A percentile compares a stretch with the other conserved stretches of the same genome.
Conservation (phyloP, 2,329 filamentous ascomycete genomes). For the Fusarium sp. region DNA sequence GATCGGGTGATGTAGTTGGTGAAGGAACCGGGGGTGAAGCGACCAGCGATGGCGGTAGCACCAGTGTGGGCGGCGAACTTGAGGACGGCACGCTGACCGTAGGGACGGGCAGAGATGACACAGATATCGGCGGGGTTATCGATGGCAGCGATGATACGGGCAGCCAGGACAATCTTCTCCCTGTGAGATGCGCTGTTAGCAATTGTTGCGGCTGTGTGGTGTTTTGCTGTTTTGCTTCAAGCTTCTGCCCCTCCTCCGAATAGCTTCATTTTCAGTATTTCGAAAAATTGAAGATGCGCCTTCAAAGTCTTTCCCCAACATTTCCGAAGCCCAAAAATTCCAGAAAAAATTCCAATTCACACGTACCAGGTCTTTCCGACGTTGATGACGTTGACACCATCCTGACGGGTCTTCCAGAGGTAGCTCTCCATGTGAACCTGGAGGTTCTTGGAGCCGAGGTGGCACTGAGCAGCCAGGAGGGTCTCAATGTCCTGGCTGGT, state of each 20-base stretch:
- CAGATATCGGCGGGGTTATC: slow-evolving; percentile 99
- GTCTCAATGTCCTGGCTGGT: slow-evolving; percentile 99
- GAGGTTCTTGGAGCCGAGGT: slow-evolving; percentile 98
- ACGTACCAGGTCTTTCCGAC: slow-evolving; percentile 99
- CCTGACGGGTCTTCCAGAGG: slow-evolving; percentile 99
- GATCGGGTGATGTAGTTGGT: slow-evolving; percentile 99
- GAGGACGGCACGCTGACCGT: slow-evolving; percentile 98
- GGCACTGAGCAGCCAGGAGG: slow-evolving; percentile 95
- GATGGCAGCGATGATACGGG: slow-evolving; percentile 97
- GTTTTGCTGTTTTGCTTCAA: slow-evolving; percentile 34
- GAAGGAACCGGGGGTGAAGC: slow-evolving; percentile 99
- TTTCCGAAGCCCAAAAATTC: neutral
- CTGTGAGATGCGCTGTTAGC: slow-evolving; percentile 58
- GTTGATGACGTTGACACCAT: slow-evolving; percentile 99
- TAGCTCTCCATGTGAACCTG: slow-evolving; percentile 99
- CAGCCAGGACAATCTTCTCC: slow-evolving; percentile 99
- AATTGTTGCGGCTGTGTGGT: slow-evolving; percentile 2
- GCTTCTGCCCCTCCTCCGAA: slow-evolving; percentile 34
- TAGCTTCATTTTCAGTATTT: slow-evolving; percentile 21
- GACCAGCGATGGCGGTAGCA: slow-evolving; percentile 96
- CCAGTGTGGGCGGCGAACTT: slow-evolving; percentile 99
- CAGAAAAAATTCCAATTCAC: neutral
- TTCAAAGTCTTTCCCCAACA: neutral
- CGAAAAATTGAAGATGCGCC: neutral
- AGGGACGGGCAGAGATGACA: slow-evolving; percentile 99